Conservation (phyloP, 1,284 basidiomycete species). For the Tilletia walkeri region DNA sequence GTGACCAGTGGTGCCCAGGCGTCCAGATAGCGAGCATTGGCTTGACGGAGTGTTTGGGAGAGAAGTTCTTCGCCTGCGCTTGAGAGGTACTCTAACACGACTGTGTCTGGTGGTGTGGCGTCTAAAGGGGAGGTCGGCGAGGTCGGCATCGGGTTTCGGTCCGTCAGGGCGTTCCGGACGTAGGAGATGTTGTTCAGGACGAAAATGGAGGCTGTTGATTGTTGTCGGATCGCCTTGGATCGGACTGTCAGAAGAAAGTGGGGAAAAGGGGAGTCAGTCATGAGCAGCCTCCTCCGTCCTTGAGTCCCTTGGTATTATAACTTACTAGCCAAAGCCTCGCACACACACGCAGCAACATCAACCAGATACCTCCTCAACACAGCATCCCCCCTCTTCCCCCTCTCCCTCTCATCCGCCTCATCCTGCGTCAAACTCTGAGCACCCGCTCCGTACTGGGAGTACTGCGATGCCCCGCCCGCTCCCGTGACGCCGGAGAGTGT, state of each 20-base stretch:
- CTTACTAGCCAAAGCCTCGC: conserved; percentile 2
- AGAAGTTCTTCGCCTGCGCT: conserved; percentile 43
- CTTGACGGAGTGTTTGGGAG: conserved; percentile 34
- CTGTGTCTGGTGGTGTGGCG: conserved; percentile 23
- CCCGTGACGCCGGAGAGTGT: conserved; percentile 24
- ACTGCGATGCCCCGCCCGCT: neutral
- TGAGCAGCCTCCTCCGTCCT: neutral
- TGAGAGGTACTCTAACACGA: conserved; percentile 33
- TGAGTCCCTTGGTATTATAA: neutral
- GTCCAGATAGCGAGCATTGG: conserved; percentile 45
- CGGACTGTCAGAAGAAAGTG: conserved; percentile 20
- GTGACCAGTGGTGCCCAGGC: conserved; percentile 45
- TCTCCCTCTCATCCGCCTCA: conserved; percentile 17
- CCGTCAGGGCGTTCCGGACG: conserved; percentile 30
- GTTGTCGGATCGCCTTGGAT: conserved; percentile 42
- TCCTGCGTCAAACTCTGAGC: conserved; percentile 9
- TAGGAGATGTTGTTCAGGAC: conserved; percentile 47
- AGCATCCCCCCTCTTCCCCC: neutral
- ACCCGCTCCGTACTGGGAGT: conserved; percentile 13
- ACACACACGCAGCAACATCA: conserved; percentile 10
- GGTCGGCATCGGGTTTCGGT: conserved; percentile 18
- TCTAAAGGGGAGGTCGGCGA: neutral
- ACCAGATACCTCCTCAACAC: conserved; percentile 7
- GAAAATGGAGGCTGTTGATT: conserved; percentile 45
- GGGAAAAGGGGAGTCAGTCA: neutral